A percentile compares a stretch with the other conserved stretches of the same genome.
phyloP scores from a whole-genome alignment of 2,329 filamentous ascomycete species.

The Ampelomyces quisqualis region DNA sequence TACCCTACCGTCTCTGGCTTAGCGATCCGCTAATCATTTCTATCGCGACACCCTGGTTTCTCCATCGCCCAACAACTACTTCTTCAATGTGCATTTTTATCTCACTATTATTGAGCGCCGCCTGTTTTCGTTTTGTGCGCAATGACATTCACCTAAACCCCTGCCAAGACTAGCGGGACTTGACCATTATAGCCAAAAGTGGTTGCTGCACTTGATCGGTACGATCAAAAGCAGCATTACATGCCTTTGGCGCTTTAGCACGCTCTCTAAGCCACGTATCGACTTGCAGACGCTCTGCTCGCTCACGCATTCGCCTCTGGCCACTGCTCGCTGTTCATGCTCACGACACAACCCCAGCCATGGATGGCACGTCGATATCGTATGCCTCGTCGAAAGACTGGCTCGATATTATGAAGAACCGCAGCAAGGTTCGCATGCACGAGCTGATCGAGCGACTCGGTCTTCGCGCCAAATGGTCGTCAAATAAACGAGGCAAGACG shows the following conservation, averaged over 20 bases:
- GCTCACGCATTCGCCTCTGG: slow-evolving; percentile 1
- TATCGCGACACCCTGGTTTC: background rate
- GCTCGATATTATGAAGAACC: slow-evolving; percentile 42
- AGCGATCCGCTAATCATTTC: background rate
- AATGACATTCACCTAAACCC: no score
- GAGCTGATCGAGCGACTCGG: slow-evolving; percentile 41
- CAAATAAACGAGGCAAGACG: slow-evolving; percentile 43
- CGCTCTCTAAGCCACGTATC: no score
- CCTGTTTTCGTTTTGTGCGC: no score
- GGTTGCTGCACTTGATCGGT: no score
- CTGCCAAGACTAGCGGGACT: no score
- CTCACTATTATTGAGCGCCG: no score
- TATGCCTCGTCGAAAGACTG: slow-evolving; percentile 40
- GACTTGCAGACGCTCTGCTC: no score
- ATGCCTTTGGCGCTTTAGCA: no score
- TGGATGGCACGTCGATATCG: slow-evolving; percentile 29
- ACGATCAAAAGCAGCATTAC: no score
- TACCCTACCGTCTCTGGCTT: no score
- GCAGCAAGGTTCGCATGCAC: slow-evolving; percentile 41
- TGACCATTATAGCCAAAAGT: no score
- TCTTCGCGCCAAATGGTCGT: slow-evolving; percentile 40
- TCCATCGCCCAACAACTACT: background rate
- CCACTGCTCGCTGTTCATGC: slow-evolving; percentile 9
- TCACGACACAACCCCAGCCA: slow-evolving; percentile 11
- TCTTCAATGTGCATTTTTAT: slow-evolving; percentile 1